phyloP scores from a whole-genome alignment of 192 early-diverging fungal species.

The Coemansia sp. region DNA sequence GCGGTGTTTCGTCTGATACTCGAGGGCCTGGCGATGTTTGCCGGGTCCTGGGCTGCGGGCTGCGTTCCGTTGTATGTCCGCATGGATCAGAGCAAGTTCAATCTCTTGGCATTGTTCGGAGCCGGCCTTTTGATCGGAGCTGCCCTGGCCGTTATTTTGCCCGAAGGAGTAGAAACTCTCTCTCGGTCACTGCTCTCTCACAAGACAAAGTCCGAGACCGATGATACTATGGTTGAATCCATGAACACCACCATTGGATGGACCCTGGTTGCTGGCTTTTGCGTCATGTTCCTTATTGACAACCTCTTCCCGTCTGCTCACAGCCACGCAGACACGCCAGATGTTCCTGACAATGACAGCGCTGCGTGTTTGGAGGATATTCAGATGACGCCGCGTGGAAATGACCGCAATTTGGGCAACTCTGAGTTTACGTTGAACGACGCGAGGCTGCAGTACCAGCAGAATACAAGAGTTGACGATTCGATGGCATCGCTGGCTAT shows the following conservation, averaged over 20 bases:
- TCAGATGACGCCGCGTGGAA: conserved; percentile 20
- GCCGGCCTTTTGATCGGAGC: conserved; percentile 92
- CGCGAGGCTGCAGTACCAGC: background rate
- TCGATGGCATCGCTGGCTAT: conserved; percentile 13
- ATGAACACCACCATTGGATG: conserved; percentile 67
- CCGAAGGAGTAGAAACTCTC: conserved; percentile 93
- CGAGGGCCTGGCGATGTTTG: conserved; percentile 71
- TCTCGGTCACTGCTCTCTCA: conserved; percentile 47
- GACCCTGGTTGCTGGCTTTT: conserved; percentile 80
- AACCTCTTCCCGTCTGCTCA: conserved; percentile 34
- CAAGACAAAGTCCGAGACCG: conserved; percentile 9
- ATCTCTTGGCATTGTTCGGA: conserved; percentile 76
- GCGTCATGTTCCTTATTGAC: conserved; percentile 90
- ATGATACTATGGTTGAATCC: conserved; percentile 24
- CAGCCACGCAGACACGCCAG: conserved; percentile 1
- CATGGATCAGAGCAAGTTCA: conserved; percentile 73
- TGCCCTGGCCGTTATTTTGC: conserved; percentile 89
- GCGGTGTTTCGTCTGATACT: conserved; percentile 55
- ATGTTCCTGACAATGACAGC: conserved; percentile 33
- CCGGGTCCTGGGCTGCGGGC: conserved; percentile 86
- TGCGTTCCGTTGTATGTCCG: conserved; percentile 81
- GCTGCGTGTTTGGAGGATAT: conserved; percentile 48
- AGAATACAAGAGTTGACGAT: conserved; percentile 5
- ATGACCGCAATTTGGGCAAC: background rate
- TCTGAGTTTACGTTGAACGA: conserved; percentile 36